Evolutionary conservation across 164 flowering plant genomes (phyloP).

Genomic region (Malania oleifera): DNA sequence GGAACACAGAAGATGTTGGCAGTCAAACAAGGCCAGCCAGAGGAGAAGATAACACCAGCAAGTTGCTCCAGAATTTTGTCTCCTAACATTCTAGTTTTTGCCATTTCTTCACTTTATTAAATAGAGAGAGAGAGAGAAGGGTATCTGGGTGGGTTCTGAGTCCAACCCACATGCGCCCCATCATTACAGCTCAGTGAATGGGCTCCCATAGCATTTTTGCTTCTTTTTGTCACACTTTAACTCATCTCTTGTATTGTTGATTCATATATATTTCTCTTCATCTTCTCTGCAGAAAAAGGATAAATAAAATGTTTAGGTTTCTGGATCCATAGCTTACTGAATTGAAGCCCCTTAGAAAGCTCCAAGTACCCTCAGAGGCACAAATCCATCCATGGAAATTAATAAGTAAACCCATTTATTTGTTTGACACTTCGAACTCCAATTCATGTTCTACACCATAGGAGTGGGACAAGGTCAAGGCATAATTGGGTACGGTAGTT

Average conservation of each 20-base stretch:
- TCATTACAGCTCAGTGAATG: slow-evolving; percentile 43
- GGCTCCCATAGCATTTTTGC: slow-evolving; percentile 39
- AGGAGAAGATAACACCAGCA: slow-evolving; percentile 23
- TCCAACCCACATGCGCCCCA: slow-evolving; percentile 41
- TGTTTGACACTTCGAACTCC: no score
- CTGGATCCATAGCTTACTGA: no score
- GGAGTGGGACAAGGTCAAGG: no score
- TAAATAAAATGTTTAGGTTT: neutral
- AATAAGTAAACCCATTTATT: no score
- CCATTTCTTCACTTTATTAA: neutral
- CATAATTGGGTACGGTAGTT: no score
- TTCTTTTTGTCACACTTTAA: slow-evolving; percentile 8
- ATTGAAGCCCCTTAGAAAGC: no score
- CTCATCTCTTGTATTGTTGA: slow-evolving; percentile 17
- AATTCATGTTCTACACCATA: no score
- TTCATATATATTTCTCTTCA: slow-evolving; percentile 24
- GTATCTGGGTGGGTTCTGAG: slow-evolving; percentile 15
- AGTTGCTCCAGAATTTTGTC: slow-evolving; percentile 36
- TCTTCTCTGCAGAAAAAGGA: slow-evolving; percentile 8
- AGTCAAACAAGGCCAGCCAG: slow-evolving; percentile 23
- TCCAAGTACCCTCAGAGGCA: no score
- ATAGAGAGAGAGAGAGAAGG: slow-evolving; percentile 20
- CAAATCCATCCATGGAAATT: no score
- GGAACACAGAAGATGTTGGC: slow-evolving; percentile 16
- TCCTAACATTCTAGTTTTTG: slow-evolving; percentile 7